Conservation (phyloP, 2,329 filamentous ascomycete species). For the Ceratocystiopsis brevicomis region DNA sequence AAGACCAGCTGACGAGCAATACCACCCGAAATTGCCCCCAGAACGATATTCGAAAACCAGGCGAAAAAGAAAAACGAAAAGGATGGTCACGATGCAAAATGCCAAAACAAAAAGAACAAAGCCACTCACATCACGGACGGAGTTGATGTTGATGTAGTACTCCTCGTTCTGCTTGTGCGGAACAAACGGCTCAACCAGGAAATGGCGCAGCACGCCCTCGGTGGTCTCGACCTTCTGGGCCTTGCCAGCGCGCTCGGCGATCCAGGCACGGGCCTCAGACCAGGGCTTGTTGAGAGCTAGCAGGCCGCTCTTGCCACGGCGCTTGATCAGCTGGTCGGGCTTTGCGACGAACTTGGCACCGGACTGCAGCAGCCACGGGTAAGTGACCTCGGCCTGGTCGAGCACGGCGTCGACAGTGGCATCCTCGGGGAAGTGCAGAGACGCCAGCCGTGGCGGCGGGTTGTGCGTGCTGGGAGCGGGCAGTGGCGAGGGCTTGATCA, state of each 20-base stretch:
- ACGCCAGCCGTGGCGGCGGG: conserved; percentile 73
- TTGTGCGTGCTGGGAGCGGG: conserved; percentile 75
- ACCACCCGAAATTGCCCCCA: neutral
- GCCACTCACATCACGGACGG: conserved; percentile 84
- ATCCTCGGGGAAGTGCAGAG: conserved; percentile 83
- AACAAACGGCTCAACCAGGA: conserved; percentile 96
- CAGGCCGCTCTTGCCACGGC: conserved; percentile 95
- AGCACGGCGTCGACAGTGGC: conserved; percentile 66
- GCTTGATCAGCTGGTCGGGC: conserved; percentile 99
- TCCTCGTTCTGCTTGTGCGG: conserved; percentile 89
- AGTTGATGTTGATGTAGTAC: conserved; percentile 99
- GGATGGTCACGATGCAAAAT: neutral
- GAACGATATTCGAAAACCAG: too few species aligned
- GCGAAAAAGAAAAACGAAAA: neutral
- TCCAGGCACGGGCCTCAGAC: conserved; percentile 84
- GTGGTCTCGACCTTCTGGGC: conserved; percentile 82
- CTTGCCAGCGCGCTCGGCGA: conserved; percentile 83
- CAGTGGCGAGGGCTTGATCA: conserved; percentile 96
- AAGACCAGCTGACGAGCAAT: neutral
- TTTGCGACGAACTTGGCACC: conserved; percentile 93
- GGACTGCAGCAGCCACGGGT: conserved; percentile 76
- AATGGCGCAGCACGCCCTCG: conserved; percentile 74
- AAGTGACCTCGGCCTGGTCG: conserved; percentile 87
- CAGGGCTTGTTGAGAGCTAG: conserved; percentile 94
- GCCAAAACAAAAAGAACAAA: conserved; percentile 3